phyloP scores from a whole-genome alignment of 495 filamentous ascomycete genomes.

The Annulohypoxylon nitens region DNA sequence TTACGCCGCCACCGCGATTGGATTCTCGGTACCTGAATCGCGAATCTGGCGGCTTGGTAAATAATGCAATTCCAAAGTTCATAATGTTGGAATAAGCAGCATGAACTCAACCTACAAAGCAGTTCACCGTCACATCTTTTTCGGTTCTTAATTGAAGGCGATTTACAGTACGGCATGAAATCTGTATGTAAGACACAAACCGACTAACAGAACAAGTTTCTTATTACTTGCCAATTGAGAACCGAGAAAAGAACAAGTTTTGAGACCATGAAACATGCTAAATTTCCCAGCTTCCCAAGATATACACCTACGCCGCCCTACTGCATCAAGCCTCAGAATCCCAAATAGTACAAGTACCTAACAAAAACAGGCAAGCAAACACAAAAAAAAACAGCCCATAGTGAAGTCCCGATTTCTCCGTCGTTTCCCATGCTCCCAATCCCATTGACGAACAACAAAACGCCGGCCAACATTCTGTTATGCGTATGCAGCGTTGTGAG shows the following conservation, averaged over 20 bases:
- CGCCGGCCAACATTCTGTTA: constrained; percentile 22
- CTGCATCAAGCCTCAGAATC: constrained; percentile 20
- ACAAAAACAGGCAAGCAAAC: not conserved
- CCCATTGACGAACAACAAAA: constrained; percentile 20
- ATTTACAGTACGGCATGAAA: not conserved
- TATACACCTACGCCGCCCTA: constrained; percentile 36
- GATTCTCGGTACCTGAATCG: not conserved
- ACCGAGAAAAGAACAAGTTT: not conserved
- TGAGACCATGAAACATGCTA: constrained; percentile 43
- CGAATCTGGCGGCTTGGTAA: constrained; percentile 14
- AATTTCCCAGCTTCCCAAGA: constrained; percentile 46
- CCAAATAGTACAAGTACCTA: constrained; percentile 9
- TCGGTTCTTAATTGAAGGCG: not conserved
- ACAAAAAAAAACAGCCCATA: constrained; percentile 15
- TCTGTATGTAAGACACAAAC: not conserved
- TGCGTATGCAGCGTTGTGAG: constrained; percentile 1
- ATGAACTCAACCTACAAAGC: not conserved
- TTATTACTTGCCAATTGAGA: not conserved
- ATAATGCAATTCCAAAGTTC: constrained; percentile 8
- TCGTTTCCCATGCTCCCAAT: constrained; percentile 14
- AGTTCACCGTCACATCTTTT: not conserved
- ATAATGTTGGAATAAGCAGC: not conserved
- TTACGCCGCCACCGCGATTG: not conserved
- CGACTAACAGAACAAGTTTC: not conserved
- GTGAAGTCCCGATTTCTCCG: constrained; percentile 6